These are phyloP conservation scores for Metschnikowia anglica DNA, from an alignment of 805 yeast genomes.

Conservation along the genomic window DNA sequence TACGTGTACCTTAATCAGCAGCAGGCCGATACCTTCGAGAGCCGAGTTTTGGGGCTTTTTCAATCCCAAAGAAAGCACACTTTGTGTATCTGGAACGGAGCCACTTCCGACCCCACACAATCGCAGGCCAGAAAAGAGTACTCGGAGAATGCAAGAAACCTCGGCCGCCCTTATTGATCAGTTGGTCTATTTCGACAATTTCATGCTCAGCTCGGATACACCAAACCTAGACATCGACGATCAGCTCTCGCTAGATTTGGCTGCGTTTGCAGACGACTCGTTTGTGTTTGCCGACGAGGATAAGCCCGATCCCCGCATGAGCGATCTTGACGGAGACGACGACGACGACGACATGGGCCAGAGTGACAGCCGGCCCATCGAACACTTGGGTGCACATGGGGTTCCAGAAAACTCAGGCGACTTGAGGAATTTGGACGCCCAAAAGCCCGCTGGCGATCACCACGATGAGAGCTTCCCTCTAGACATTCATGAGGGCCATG, in stretches of 20 bases:
- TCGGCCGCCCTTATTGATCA: conserved; percentile 62
- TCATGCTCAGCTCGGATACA: conserved; percentile 45
- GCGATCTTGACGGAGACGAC: conserved; percentile 20
- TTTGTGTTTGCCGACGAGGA: conserved; percentile 83
- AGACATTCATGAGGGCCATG: background rate
- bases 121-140: no score
- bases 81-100: no score
- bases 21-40: no score
- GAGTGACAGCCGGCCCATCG: background rate
- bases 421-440: background rate
- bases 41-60: no score
- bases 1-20: no score
- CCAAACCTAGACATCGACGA: conserved; percentile 43
- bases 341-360: conserved; percentile 8
- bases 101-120: no score
- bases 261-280: conserved; percentile 80
- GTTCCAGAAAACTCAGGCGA: background rate
- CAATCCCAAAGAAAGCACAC: no score
- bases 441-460: background rate
- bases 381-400: background rate
- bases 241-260: conserved; percentile 54
- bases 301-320: conserved; percentile 45
- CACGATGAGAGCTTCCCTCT: background rate
- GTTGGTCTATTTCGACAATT: conserved; percentile 75
- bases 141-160: conserved; percentile 23